A percentile compares a stretch with the other conserved stretches of the same genome.
Evolutionary conservation across 495 filamentous ascomycete genomes (phyloP).

Genomic region (Daldinia bambusicola): DNA sequence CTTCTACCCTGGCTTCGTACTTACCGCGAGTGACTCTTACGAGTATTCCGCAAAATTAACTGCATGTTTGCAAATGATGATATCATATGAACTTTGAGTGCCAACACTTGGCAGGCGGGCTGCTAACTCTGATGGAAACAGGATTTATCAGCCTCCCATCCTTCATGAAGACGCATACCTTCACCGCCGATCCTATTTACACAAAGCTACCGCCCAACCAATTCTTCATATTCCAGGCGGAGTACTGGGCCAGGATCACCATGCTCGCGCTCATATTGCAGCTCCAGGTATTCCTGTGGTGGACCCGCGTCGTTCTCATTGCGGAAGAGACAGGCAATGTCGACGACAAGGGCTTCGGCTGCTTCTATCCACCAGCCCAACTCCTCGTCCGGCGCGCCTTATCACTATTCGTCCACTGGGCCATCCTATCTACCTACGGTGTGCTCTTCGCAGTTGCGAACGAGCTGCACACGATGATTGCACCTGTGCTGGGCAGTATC

Average conservation of each 20-base stretch:
- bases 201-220: too few relatives aligned
- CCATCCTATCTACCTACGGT: neutral
- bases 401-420: neutral
- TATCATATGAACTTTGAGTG: neutral
- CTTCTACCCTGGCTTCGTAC: neutral
- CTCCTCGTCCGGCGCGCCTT: neutral
- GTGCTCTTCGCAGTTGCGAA: neutral
- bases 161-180: neutral
- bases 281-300: neutral
- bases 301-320: neutral
- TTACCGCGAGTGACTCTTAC: neutral
- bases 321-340: neutral
- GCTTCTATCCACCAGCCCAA: neutral
- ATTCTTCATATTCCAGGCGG: neutral
- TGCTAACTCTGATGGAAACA: neutral
- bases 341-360: neutral
- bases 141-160: neutral
- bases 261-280: neutral
- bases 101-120: neutral
- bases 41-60: neutral
- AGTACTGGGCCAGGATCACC: neutral
- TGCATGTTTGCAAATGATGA: neutral
- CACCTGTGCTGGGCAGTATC: neutral
- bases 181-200: neutral
- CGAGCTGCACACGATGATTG: too few relatives aligned